A percentile compares a stretch with the other conserved stretches of the same genome.
Conservation (phyloP, 495 filamentous ascomycete genomes). For the Penicillium crystallinum region DNA sequence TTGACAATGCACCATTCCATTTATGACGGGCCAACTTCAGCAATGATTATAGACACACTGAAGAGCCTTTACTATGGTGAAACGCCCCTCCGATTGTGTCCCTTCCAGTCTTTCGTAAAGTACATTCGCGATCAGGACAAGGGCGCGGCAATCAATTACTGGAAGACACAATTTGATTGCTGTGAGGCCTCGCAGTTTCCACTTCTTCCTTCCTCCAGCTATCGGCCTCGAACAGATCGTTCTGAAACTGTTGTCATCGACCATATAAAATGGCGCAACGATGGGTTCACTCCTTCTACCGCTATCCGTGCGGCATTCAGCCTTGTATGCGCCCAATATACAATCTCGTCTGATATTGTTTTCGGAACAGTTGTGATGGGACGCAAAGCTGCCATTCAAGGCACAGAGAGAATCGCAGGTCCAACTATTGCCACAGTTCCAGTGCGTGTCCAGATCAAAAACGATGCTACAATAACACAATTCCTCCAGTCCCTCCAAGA, state of each 20-base stretch:
- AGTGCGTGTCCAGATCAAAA: neutral
- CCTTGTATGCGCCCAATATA: neutral
- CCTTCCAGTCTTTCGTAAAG: neutral
- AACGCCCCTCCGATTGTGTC: neutral
- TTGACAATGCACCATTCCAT: neutral
- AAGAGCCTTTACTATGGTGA: neutral
- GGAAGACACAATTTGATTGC: neutral
- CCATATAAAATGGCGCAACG: neutral
- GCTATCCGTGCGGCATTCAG: neutral
- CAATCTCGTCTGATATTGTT: neutral
- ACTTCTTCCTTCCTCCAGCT: neutral
- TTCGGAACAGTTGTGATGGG: neutral
- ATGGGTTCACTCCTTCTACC: neutral
- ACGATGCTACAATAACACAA: neutral
- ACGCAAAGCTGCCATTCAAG: neutral
- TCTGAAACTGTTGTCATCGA: neutral
- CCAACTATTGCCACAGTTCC: conserved; percentile 5
- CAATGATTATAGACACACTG: neutral
- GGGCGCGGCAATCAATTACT: neutral
- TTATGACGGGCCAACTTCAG: neutral
- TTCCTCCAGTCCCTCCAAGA: neutral
- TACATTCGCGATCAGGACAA: neutral
- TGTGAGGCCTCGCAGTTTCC: neutral
- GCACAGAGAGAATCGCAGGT: neutral
- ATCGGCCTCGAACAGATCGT: neutral